Evolutionary conservation across 179 eudicot species (phyloP).

Genomic region (Silene vulgaris): DNA sequence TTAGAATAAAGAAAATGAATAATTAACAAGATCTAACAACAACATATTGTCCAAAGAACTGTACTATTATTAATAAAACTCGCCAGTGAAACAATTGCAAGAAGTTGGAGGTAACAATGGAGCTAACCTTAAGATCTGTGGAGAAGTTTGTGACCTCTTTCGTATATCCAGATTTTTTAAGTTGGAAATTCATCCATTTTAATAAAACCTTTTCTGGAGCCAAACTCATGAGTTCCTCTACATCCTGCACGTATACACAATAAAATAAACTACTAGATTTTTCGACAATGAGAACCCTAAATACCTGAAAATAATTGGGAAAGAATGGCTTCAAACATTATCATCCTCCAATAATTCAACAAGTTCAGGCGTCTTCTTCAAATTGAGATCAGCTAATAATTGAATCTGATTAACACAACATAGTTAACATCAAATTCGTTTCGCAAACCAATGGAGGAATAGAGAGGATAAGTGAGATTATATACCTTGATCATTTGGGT

Average conservation of each 20-base stretch:
- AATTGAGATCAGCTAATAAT: slow-evolving; percentile 61
- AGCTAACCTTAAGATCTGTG: slow-evolving; percentile 59
- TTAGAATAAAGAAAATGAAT: background rate
- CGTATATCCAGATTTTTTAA: slow-evolving; percentile 62
- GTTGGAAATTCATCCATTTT: slow-evolving; percentile 80
- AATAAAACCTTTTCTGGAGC: slow-evolving; percentile 69
- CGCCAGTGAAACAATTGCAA: background rate
- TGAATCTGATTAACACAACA: slow-evolving; percentile 48
- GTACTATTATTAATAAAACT: background rate
- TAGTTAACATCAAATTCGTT: background rate
- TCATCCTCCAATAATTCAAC: slow-evolving; percentile 69
- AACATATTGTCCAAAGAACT: background rate
- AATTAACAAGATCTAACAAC: background rate
- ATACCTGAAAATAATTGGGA: background rate
- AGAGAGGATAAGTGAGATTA: background rate
- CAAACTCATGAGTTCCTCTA: slow-evolving; percentile 67
- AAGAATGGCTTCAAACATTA: slow-evolving; percentile 30
- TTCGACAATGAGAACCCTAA: background rate
- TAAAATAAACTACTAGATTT: background rate
- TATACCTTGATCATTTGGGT: slow-evolving; percentile 80
- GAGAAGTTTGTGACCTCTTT: slow-evolving; percentile 65
- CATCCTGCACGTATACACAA: slow-evolving; percentile 44
- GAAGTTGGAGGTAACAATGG: slow-evolving; percentile 2
- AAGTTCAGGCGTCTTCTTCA: slow-evolving; percentile 78
- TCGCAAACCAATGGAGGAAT: background rate